Evolutionary conservation across 202 grass and related monocot species (phyloP), one percentile per base, ranked within the genome.

Genomic region (Bolboschoenoplectus hybrid): DNA sequence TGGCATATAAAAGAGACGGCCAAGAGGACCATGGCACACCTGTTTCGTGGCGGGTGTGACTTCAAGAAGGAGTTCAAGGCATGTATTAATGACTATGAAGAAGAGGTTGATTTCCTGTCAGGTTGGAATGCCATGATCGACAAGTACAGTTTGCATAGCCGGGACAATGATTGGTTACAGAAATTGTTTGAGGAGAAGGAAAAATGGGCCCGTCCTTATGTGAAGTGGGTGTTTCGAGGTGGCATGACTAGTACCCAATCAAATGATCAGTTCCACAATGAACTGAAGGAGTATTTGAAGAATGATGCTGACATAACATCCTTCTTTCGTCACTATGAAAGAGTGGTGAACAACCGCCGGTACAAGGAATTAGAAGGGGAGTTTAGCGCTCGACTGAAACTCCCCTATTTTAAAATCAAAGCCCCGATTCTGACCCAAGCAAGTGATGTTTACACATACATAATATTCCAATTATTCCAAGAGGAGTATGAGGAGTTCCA

Each of bases 1-100:
- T 88, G 85, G 89, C 87, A 91, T 75, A 80, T 95, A 45, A 92
- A 91, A 70, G 87, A 95, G 69, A 84, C 43, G 43, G 91, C 87
- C 66, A 82, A 20, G 26, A 89, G 81, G 69, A 88, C 84, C 51
- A 53, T 91, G 62, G 89, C 85, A 63, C 89, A 88, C 26, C 81
- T 87, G 26, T 66, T 82, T 66, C 87, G 75, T 80, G 83, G 80
- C 26, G 87, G 87, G 38, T 87, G 87, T 1, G 81, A 72, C 89
- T 95, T 95, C 65, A 89, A 89, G 34, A 89, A 88, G 83, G 93
- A 95, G n/a, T 91, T 95, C 46, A 95, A 95, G 81, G 91, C 87
- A 41, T 95, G 89, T 64, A 87, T 91, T 50, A 84, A 81, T 69
- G 81, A 89, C 14, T 89, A 89, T 68, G 89, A 91, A 40, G 89